Base-by-base conservation (phyloP, 352 stramenopile genomes). In the Aphanomyces euteiches region DNA sequence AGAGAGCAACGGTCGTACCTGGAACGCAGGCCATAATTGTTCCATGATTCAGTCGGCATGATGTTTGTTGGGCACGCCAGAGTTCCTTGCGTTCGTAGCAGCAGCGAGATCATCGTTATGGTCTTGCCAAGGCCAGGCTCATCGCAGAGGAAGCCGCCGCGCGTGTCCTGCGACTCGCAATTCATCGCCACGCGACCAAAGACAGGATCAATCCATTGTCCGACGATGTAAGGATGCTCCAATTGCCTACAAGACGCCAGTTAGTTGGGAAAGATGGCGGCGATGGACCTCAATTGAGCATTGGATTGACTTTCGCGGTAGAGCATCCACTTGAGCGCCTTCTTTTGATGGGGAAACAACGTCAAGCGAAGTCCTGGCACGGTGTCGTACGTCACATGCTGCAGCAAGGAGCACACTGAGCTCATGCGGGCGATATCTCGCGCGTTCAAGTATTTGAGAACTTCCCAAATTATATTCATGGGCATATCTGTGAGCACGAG, bases 81-180 rank as follows among this genome's bases (percentile, higher is more conserved):
- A 65, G 89, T 81, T 5, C 85, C 84, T 68, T 90, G 89, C 36
- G 87, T 93, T 28, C 87, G 83, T 4, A 95, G 63, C 13, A 95
- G 81, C 37, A 95, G 67, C 34, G 87, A 85, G 7, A 93, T 64
- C 79, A 95, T 92, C 10, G 87, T 93, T 61, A 95, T 92, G 0
- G 87, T 95, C 74, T 95, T 95, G 17, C 87, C 87, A 0, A 95
- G 77, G 0, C 87, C 87, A 28, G 87, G 87, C 36, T 95, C 87
- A 56, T 95, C 85, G 56, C 83, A 93, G 45, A 95, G 90, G 54
- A 95, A 80, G 17, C 87, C 87, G 0, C 87, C 85, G 17, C 82
- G 83, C 3, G 77, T 76, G 53, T 95, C 85, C 3, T 74, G 59
- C 0, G 75, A 53, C 4, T 50, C 43, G 43, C 43, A 50, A 5